phyloP scores from a whole-genome alignment of 179 eudicot species.

The Sideroxylon spinosum region DNA sequence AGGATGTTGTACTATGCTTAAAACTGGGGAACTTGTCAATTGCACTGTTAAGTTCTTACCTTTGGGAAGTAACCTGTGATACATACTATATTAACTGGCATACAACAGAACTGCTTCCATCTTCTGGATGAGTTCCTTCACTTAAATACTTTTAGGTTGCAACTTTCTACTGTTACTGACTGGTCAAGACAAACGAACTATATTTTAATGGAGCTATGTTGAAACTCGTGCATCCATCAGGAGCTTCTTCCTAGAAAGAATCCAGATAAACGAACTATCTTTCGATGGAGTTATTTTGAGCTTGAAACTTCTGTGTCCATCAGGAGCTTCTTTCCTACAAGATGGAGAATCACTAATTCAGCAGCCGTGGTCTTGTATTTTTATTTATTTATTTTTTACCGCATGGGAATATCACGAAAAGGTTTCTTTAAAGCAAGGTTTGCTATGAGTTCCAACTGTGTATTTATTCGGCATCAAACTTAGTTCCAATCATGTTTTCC shows the following conservation, averaged over 20 bases:
- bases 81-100: not conserved
- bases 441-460: too few species aligned
- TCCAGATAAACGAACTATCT: too few species aligned
- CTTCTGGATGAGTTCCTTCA: conserved; percentile 10
- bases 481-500: too few species aligned
- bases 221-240: conserved; percentile 3
- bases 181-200: conserved; percentile 24
- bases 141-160: conserved; percentile 9
- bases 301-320: too few species aligned
- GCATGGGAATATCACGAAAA: too few species aligned
- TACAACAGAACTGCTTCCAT: not conserved
- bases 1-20: conserved; percentile 2
- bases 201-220: conserved; percentile 25
- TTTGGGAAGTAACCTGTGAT: not conserved
- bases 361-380: too few species aligned
- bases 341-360: not conserved
- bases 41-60: not conserved
- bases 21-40: not conserved
- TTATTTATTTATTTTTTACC: too few species aligned
- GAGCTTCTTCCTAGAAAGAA: not conserved
- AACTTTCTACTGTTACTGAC: conserved; percentile 9
- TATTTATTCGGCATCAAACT: too few species aligned
- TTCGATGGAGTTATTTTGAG: too few species aligned
- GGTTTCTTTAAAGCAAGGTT: too few species aligned
- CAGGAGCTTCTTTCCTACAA: not conserved